A percentile compares a stretch with the other conserved stretches of the same genome.
Evolutionary conservation across 805 yeast genomes (phyloP).

Genomic region (Maudiozyma saulgeensis): DNA sequence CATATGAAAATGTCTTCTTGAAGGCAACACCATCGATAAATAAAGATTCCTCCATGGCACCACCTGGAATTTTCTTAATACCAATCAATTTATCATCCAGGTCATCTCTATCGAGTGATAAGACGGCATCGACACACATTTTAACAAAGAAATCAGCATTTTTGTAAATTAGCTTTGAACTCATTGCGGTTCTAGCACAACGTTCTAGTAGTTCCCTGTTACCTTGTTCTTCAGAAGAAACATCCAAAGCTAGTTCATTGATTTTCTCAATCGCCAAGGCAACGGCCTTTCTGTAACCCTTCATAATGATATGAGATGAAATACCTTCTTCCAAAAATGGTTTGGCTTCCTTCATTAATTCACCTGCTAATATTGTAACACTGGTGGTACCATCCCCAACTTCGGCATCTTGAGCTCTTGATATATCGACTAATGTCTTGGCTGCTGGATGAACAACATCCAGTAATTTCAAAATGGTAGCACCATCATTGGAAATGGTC

Average conservation of each 20-base stretch:
- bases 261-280: slow-evolving; percentile 65
- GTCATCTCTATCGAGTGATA: slow-evolving; percentile 73
- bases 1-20: slow-evolving; percentile 93
- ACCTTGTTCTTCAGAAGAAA: slow-evolving; percentile 38
- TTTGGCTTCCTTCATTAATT: slow-evolving; percentile 83
- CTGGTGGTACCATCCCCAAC: slow-evolving; percentile 98
- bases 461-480: slow-evolving; percentile 81
- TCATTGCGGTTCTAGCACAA: slow-evolving; percentile 97
- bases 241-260: slow-evolving; percentile 64
- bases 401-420: slow-evolving; percentile 95
- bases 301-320: slow-evolving; percentile 77
- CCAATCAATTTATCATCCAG: slow-evolving; percentile 88
- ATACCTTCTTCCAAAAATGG: slow-evolving; percentile 92
- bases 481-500: slow-evolving; percentile 97
- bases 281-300: slow-evolving; percentile 80
- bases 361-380: slow-evolving; percentile 90
- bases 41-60: slow-evolving; percentile 87
- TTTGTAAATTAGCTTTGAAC: slow-evolving; percentile 81
- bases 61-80: slow-evolving; percentile 90
- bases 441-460: slow-evolving; percentile 99
- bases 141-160: slow-evolving; percentile 86
- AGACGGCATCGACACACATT: slow-evolving; percentile 94
- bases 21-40: slow-evolving; percentile 93
- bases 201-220: slow-evolving; percentile 71
- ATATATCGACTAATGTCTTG: slow-evolving; percentile 84